Percentiles rank a stretch among this genome's conserved stretches.
Evolutionary conservation across 2,329 filamentous ascomycete genomes (phyloP).

Genomic region (Penicillium sp.): DNA sequence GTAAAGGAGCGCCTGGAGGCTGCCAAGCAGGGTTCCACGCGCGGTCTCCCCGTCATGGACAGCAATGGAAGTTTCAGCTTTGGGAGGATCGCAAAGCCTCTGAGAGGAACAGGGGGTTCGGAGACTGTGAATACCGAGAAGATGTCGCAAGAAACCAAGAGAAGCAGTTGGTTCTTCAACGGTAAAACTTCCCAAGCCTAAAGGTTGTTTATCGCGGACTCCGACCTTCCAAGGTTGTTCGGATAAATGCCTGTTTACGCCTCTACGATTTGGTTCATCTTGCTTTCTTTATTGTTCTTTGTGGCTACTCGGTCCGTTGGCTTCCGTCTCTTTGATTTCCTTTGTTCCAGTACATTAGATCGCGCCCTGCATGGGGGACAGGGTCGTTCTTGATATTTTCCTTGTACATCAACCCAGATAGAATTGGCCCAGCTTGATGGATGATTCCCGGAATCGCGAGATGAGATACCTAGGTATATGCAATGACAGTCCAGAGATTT

Average conservation of each 20-base stretch:
- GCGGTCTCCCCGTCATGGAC: slow-evolving; percentile 69
- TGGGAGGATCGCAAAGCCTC: slow-evolving; percentile 60
- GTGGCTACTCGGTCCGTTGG: neutral
- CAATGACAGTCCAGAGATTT: no score
- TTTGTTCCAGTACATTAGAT: slow-evolving; percentile 27
- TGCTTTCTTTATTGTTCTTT: neutral
- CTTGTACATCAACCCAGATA: slow-evolving; percentile 30
- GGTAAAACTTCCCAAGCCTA: slow-evolving; percentile 29
- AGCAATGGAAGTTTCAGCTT: slow-evolving; percentile 73
- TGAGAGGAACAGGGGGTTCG: slow-evolving; percentile 52
- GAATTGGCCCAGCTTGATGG: slow-evolving; percentile 10
- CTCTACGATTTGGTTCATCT: neutral
- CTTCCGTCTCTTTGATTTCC: neutral
- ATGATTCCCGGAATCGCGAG: no score
- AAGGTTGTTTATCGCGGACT: slow-evolving; percentile 8
- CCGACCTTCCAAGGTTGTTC: neutral
- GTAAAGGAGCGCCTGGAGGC: slow-evolving; percentile 98
- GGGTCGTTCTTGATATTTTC: slow-evolving; percentile 24
- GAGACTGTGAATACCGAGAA: slow-evolving; percentile 33
- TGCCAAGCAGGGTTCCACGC: slow-evolving; percentile 87
- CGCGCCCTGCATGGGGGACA: slow-evolving; percentile 17
- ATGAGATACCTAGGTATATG: no score
- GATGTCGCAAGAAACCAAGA: slow-evolving; percentile 45
- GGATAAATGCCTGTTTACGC: neutral
- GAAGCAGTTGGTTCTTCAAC: slow-evolving; percentile 57